phyloP scores from a whole-genome alignment of 805 yeast species.

The Candida nemodendra region DNA sequence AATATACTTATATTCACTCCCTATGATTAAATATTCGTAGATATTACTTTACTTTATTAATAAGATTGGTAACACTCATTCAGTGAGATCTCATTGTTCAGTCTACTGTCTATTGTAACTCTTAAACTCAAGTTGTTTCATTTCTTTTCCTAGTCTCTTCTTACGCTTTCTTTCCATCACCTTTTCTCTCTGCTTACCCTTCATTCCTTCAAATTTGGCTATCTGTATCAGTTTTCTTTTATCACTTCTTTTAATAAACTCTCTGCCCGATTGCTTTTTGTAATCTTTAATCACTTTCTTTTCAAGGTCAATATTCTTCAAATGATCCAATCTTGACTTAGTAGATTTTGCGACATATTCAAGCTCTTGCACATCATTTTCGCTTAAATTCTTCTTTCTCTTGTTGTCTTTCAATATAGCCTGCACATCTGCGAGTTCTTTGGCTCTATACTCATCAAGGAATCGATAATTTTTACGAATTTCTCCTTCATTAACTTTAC shows the following conservation, averaged over 20 bases:
- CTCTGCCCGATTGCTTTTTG: constrained; percentile 52
- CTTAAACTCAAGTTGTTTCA: constrained; percentile 42
- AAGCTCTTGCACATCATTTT: constrained; percentile 49
- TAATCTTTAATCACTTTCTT: constrained; percentile 60
- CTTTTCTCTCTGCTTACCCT: constrained; percentile 68
- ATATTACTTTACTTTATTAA: no score
- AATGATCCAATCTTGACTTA: constrained; percentile 62
- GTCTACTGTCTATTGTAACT: constrained; percentile 7
- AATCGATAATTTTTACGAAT: constrained; percentile 80
- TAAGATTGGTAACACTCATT: no score
- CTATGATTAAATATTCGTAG: no score
- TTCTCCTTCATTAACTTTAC: constrained; percentile 68
- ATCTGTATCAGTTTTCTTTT: constrained; percentile 71
- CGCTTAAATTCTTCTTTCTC: constrained; percentile 38
- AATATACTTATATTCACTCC: constrained; percentile 4
- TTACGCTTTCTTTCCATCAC: constrained; percentile 85
- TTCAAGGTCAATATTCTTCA: constrained; percentile 75
- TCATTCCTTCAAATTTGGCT: constrained; percentile 76
- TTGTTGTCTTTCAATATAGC: constrained; percentile 54
- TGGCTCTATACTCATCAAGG: constrained; percentile 78
- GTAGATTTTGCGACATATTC: constrained; percentile 60
- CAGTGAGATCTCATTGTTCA: no score
- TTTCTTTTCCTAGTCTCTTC: constrained; percentile 80
- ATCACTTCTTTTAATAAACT: constrained; percentile 66
- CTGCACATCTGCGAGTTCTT: constrained; percentile 65